Base-by-base conservation (phyloP, 2,329 filamentous ascomycete species). In the Beauveria sp. region DNA sequence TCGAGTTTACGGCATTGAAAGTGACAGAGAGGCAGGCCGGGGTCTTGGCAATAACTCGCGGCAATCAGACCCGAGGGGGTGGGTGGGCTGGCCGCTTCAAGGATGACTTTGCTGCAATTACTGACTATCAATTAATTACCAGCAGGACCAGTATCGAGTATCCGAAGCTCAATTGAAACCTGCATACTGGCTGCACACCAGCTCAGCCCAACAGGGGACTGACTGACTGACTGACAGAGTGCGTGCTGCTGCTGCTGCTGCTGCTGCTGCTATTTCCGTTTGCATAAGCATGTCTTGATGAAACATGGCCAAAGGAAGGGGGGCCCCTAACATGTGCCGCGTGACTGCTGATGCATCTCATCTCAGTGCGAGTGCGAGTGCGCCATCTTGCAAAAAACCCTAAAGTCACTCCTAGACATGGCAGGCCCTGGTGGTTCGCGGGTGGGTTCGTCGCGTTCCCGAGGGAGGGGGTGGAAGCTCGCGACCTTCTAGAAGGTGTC, bases 351-450 rank as follows among this genome's bases (percentile, higher is more conserved):
- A 7, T 31, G 28, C 28, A 31, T 31, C 9, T 14, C 46, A 49
- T 49, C 46, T 49, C 22, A 49, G 20, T 4, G 43, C 43, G 20
- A 49, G 20, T 4, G 43, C 43, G 20, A 28, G 28, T 28, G 28
- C 28, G 28, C 28, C 28, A 28, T 28, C 28, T 31, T 10, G 20
- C 34, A 40, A 22, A 45, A 42, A 46, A 55, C 22, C 53, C 40
- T 7, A 14, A 56, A 56, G 48, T 34, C 24, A 48, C n/a, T 56
- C 42, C 53, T 46, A 56, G 53, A 56, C 53, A 56, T 56, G 28
- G 53, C 53, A 42, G 22, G 28, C 28, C 26, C 40, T 18, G 20
- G 6, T 54, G 12, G 43, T 40, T 53, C n/a, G 14, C 10, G 7
- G 28, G 31, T 26, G 38, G 31, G 34, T 49, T 49, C 46, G 20